These are phyloP conservation scores for Exophiala lecanii-corni DNA, from an alignment of 2,329 filamentous ascomycete genomes.

Conservation along the genomic window DNA sequence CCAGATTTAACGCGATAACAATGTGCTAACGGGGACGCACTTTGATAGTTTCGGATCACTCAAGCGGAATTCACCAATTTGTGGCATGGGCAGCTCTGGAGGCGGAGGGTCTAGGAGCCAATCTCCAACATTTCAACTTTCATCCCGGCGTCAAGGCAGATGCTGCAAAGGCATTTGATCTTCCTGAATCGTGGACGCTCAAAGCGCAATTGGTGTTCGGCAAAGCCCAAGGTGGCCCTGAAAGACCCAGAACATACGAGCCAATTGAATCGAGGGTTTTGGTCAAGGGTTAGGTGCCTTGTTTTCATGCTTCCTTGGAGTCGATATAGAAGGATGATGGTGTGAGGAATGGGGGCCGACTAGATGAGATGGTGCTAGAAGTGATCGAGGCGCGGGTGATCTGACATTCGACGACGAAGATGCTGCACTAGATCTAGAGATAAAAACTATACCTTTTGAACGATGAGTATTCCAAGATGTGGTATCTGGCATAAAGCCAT, in stretches of 20 bases:
- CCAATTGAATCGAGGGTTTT: slow-evolving; percentile 20
- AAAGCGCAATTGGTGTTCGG: slow-evolving; percentile 84
- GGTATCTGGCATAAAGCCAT: too few relatives aligned
- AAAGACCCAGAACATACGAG: slow-evolving; percentile 19
- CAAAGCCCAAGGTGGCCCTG: slow-evolving; percentile 11
- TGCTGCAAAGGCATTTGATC: slow-evolving; percentile 63
- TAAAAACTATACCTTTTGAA: too few relatives aligned
- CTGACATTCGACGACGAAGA: too few relatives aligned
- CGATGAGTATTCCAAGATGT: too few relatives aligned
- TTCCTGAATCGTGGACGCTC: slow-evolving; percentile 57
- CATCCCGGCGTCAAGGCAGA: slow-evolving; percentile 67
- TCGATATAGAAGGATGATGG: too few relatives aligned
- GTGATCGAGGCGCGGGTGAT: too few relatives aligned
- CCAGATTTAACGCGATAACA: too few relatives aligned
- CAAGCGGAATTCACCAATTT: slow-evolving; percentile 68
- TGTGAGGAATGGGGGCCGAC: too few relatives aligned
- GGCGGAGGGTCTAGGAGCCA: slow-evolving; percentile 76
- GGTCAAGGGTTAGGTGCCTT: slow-evolving; percentile 10
- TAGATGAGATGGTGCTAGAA: too few relatives aligned
- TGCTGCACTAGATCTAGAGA: too few relatives aligned
- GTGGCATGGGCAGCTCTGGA: slow-evolving; percentile 72
- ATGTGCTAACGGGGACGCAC: too few relatives aligned
- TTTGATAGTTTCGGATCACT: slow-evolving; percentile 52
- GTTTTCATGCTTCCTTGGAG: too few relatives aligned
- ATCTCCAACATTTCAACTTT: slow-evolving; percentile 84